Evolutionary conservation across 2,329 filamentous ascomycete species (phyloP).

Genomic region (Passalora sequoiae): DNA sequence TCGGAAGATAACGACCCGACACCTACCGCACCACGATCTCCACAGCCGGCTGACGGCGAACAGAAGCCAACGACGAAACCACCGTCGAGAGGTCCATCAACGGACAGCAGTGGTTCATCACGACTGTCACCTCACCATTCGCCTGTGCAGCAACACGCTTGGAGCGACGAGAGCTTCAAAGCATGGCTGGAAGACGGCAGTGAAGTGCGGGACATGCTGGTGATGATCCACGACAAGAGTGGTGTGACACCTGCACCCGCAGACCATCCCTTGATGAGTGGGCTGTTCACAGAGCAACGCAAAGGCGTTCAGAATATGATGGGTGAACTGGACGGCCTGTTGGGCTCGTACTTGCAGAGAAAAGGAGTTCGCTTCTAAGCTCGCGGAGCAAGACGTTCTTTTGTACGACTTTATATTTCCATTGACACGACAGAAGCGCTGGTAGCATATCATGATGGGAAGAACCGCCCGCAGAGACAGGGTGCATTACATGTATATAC

Average conservation of each 20-base stretch:
- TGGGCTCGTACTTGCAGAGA: conserved; percentile 27
- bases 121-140: conserved; percentile 24
- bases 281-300: conserved; percentile 81
- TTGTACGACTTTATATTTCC: neutral
- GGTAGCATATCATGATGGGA: conserved; percentile 1
- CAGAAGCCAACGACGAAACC: conserved; percentile 7
- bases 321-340: conserved; percentile 66
- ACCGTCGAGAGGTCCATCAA: conserved; percentile 18
- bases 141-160: conserved; percentile 55
- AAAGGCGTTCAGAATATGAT: conserved; percentile 82
- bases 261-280: conserved; percentile 79
- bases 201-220: conserved; percentile 79
- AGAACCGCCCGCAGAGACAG: neutral
- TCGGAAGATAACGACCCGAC: conserved; percentile 29
- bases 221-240: conserved; percentile 88
- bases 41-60: conserved; percentile 13
- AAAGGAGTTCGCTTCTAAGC: conserved; percentile 24
- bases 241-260: conserved; percentile 70
- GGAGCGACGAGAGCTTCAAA: conserved; percentile 81
- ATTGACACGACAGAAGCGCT: conserved; percentile 1
- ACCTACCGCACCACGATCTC: conserved; percentile 28
- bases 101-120: conserved; percentile 18
- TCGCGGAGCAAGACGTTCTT: neutral
- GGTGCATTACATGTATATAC: neutral
- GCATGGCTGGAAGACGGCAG: conserved; percentile 76